These are phyloP conservation scores for Parascedosporium putredinis DNA, from an alignment of 2,329 filamentous ascomycete species.

Conservation along the genomic window DNA sequence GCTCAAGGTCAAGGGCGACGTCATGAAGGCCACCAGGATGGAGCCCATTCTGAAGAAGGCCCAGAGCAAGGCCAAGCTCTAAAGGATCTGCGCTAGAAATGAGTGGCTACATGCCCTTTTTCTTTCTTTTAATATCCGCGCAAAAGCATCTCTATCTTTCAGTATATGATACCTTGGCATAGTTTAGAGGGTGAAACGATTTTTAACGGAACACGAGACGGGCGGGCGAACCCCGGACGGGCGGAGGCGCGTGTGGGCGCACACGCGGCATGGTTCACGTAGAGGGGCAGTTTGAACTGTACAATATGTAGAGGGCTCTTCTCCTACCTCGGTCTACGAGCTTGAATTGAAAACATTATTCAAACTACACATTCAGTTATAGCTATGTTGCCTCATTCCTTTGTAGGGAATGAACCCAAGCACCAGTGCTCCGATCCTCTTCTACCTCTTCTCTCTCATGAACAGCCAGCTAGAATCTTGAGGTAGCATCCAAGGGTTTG, in stretches of 20 bases:
- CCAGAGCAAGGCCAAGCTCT: constrained; percentile 75
- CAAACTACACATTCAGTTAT: neutral
- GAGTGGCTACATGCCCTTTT: too few relatives aligned
- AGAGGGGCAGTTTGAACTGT: neutral
- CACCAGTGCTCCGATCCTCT: too few relatives aligned
- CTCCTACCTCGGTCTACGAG: neutral
- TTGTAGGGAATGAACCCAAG: too few relatives aligned
- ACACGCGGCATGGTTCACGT: neutral
- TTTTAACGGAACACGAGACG: too few relatives aligned
- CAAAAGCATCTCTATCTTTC: neutral
- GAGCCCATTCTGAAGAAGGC: constrained; percentile 87
- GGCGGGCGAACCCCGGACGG: neutral
- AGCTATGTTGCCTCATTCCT: too few relatives aligned
- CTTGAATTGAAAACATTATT: neutral
- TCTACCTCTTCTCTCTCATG: too few relatives aligned
- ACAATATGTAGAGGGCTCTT: neutral
- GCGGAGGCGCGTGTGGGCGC: neutral
- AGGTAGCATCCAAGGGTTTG: too few relatives aligned
- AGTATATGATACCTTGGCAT: constrained; percentile 4
- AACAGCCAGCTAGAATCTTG: too few relatives aligned
- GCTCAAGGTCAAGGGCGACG: constrained; percentile 94
- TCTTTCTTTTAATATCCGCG: neutral
- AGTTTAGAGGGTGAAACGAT: neutral
- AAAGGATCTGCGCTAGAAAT: constrained; percentile 20
- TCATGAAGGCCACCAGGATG: constrained; percentile 98